Evolutionary conservation across 225 moss, liverwort and hornwort genomes (phyloP).

Genomic region (Anthoceros angustus): DNA sequence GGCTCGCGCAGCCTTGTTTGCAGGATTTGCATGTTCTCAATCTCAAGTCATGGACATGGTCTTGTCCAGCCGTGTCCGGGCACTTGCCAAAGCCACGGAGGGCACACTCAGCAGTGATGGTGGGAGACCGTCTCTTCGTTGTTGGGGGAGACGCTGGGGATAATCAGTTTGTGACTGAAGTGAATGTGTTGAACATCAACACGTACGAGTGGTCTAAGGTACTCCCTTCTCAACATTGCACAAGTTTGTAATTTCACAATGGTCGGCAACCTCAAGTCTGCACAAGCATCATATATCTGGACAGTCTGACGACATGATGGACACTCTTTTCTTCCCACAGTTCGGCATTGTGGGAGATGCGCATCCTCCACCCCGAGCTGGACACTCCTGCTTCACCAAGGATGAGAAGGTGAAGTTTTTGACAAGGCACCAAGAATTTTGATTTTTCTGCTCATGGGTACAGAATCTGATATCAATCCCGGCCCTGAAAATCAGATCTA

Average conservation of each 20-base stretch:
- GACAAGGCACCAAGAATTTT: not conserved
- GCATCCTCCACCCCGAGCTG: not conserved
- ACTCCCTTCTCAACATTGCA: too few relatives aligned
- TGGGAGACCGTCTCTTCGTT: not conserved
- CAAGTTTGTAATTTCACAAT: too few relatives aligned
- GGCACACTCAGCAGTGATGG: not conserved
- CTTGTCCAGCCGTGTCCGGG: not conserved
- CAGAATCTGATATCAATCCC: too few relatives aligned
- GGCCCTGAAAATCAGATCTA: not conserved
- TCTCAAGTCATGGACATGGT: not conserved
- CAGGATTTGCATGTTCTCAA: not conserved
- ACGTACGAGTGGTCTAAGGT: not conserved
- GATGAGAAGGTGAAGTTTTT: not conserved
- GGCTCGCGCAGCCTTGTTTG: not conserved
- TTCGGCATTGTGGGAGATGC: not conserved
- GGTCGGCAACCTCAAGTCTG: too few relatives aligned
- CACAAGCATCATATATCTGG: not conserved
- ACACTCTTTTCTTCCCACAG: not conserved
- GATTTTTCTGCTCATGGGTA: too few relatives aligned
- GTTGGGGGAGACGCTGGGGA: not conserved
- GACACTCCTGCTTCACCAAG: not conserved
- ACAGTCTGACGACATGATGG: not conserved
- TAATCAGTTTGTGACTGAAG: not conserved
- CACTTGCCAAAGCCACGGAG: not conserved
- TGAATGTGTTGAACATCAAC: not conserved